Percentiles rank a stretch among this genome's conserved stretches.
Evolutionary conservation across 176 grass and related monocot species (phyloP).

Genomic region (Musa acuminata): DNA sequence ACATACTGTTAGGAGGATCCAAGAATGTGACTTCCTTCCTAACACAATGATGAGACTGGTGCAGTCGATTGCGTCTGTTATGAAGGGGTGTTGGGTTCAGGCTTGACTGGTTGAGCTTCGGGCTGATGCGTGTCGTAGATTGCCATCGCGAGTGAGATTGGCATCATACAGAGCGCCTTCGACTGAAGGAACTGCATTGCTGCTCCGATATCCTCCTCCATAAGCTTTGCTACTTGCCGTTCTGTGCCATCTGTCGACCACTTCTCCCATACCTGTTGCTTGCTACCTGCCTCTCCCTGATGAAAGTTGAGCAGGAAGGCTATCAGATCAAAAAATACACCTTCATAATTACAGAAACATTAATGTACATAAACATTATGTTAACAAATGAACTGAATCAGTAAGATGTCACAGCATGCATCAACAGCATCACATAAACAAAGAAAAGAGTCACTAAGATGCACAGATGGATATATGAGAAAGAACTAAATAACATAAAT

Average conservation of each 20-base stretch:
- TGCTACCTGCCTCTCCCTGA: slow-evolving; percentile 71
- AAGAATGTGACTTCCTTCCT: background rate
- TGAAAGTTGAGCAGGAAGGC: slow-evolving; percentile 27
- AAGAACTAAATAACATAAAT: background rate
- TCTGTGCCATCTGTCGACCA: slow-evolving; percentile 98
- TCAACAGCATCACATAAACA: background rate
- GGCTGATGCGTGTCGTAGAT: slow-evolving; percentile 85
- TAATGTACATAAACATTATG: no score
- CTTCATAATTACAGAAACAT: slow-evolving; percentile 11
- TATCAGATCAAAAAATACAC: slow-evolving; percentile 32
- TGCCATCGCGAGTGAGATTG: slow-evolving; percentile 90
- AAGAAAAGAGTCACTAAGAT: background rate
- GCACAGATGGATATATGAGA: background rate
- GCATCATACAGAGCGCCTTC: slow-evolving; percentile 98
- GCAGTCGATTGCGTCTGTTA: background rate
- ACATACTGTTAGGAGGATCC: slow-evolving; percentile 1
- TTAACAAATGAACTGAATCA: background rate
- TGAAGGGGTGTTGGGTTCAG: slow-evolving; percentile 81
- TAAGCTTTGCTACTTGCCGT: slow-evolving; percentile 80
- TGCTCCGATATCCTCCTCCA: slow-evolving; percentile 87
- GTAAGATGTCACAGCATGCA: background rate
- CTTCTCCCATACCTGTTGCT: slow-evolving; percentile 95
- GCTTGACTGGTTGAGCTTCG: slow-evolving; percentile 62
- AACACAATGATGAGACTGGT: background rate
- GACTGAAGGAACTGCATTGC: slow-evolving; percentile 99